These are phyloP conservation scores for Talaromyces funiculosus DNA, from an alignment of 2,329 filamentous ascomycete species.

Conservation along the genomic window DNA sequence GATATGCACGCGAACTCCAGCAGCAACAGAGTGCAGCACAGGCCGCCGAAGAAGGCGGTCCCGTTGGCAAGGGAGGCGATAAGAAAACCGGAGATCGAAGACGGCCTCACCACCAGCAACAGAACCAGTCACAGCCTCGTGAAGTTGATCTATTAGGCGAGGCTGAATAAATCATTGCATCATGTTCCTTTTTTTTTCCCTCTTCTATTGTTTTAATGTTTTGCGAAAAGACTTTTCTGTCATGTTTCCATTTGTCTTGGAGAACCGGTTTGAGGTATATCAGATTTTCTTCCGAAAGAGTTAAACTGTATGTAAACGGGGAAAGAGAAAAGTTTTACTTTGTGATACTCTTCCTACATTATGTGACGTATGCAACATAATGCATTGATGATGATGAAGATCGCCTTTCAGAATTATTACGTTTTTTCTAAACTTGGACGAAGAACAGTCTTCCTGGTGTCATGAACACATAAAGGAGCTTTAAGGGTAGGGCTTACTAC, in stretches of 20 bases:
- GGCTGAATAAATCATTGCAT: slow-evolving; percentile 23
- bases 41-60: slow-evolving; percentile 27
- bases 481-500: no score
- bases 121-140: slow-evolving; percentile 26
- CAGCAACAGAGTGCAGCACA: slow-evolving; percentile 56
- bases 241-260: slow-evolving; percentile 20
- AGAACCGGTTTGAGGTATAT: slow-evolving; percentile 15
- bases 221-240: slow-evolving; percentile 4
- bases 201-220: slow-evolving; percentile 19
- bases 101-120: slow-evolving; percentile 26
- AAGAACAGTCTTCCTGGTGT: background rate
- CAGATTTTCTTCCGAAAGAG: background rate
- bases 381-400: slow-evolving; percentile 4
- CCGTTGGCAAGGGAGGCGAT: slow-evolving; percentile 18
- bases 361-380: slow-evolving; percentile 6
- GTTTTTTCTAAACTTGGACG: background rate
- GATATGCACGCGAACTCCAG: slow-evolving; percentile 62
- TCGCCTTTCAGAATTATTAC: no score
- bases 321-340: background rate
- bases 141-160: slow-evolving; percentile 34
- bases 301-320: background rate
- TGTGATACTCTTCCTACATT: background rate
- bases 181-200: slow-evolving; percentile 17
- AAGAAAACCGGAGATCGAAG: slow-evolving; percentile 31
- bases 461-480: no score